These are phyloP conservation scores for Fusarium oxysporum DNA, from an alignment of 2,329 filamentous ascomycete species.

Conservation along the genomic window DNA sequence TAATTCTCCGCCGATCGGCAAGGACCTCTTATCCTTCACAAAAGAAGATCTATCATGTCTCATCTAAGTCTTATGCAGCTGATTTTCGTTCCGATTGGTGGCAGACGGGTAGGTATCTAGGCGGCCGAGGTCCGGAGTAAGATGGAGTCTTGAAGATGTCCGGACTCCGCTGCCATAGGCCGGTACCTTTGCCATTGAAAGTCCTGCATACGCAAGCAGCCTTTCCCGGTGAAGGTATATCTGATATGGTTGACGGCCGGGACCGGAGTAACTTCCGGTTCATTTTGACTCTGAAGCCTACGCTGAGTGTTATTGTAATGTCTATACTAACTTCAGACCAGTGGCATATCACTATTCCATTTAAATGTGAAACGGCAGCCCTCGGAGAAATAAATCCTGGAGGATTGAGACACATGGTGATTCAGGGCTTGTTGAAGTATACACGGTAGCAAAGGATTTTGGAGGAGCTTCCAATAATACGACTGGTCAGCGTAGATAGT, in stretches of 20 bases:
- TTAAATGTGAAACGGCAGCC: background rate
- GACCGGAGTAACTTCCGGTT: background rate
- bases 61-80: background rate
- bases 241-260: background rate
- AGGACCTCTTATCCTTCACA: background rate
- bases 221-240: no score
- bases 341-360: fast-evolving
- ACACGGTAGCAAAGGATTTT: no score
- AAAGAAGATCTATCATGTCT: background rate
- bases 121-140: conserved; percentile 1
- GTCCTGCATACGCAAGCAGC: background rate
- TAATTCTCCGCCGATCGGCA: background rate
- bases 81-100: background rate
- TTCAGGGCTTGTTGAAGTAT: background rate
- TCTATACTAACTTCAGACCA: background rate
- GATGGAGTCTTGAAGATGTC: background rate
- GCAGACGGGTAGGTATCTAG: background rate
- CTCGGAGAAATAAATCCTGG: background rate
- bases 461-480: background rate
- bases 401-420: background rate
- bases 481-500: background rate
- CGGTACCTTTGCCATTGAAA: background rate
- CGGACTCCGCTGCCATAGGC: background rate
- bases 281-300: no score
- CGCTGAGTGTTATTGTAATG: background rate